Evolutionary conservation across 208 protist species (phyloP), one percentile per base, ranked within the genome.

Genomic region (Tetramitus jugosus): DNA sequence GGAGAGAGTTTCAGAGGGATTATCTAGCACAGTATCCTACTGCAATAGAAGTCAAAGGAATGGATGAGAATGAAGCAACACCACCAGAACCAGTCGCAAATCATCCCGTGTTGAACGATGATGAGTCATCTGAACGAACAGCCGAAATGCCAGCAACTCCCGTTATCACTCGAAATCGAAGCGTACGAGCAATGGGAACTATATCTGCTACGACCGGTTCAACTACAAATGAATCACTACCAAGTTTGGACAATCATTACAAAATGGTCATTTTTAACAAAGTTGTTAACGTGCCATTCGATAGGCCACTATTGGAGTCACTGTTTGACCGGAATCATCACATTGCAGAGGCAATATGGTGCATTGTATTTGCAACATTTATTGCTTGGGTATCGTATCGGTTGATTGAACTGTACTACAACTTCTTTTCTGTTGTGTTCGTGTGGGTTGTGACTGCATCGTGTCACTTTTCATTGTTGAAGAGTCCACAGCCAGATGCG

Each of bases 401-500:
- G 39, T 53, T 74, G 26, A 53, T 2, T 0, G 39, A 4, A 31
- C 8, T 53, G 1, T 53, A 53, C 2, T 39, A 74, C 6, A 2
- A 31, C 33, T n/a, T 39, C 39, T 45, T 17, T 35, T 13, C n/a
- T 3, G 53, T 53, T 39, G 26, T 49, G 20, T 53, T 74, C 0
- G 39, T 74, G 26, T n/a, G 3, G 33, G 2, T 74, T 39, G 7
- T 42, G 13, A 33, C 53, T 53, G 39, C 40, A 53, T 17, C 26
- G n/a, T 33, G n/a, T 39, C 67, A 74, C 7, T 74, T 74, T 37
- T 74, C 67, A 7, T 26, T 74, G 3, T n/a, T 74, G 2, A 74
- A 74, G 42, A 74, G 67, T 53, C 67, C 67, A 56, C 40, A 74
- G 53, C 67, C 67, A 46, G 67, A 74, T 8, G 67, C 67, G 17